Percentiles rank a stretch among this genome's conserved stretches.
phyloP scores from a whole-genome alignment of 371 early-diverging fungal species.

The Mucor piriformis region DNA sequence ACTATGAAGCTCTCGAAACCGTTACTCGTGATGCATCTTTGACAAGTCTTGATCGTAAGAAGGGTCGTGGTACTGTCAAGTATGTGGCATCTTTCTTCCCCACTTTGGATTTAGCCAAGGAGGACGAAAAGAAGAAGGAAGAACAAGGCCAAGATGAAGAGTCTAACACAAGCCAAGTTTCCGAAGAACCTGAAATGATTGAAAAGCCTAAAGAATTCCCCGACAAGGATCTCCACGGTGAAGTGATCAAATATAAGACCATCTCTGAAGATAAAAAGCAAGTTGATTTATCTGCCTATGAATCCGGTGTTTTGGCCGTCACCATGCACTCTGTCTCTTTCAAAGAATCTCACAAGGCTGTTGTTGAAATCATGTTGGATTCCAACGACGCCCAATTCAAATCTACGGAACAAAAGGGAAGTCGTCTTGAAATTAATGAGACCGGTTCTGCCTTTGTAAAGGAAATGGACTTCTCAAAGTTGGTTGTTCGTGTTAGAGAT shows the following conservation, averaged over 20 bases:
- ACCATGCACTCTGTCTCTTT: conserved; percentile 39
- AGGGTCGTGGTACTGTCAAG: conserved; percentile 65
- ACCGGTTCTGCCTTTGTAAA: conserved; percentile 52
- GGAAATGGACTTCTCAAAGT: conserved; percentile 52
- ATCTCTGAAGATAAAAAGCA: conserved; percentile 32
- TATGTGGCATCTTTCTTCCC: conserved; percentile 76
- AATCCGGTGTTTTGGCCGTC: conserved; percentile 51
- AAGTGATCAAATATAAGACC: conserved; percentile 37
- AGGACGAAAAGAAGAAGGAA: conserved; percentile 25
- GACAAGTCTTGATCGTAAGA: conserved; percentile 60
- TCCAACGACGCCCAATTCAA: conserved; percentile 48
- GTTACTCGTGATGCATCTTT: conserved; percentile 56
- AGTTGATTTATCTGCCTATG: conserved; percentile 42
- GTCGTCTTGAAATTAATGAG: conserved; percentile 40
- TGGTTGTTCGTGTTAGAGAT: conserved; percentile 38
- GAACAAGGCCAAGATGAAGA: conserved; percentile 12
- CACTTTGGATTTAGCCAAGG: conserved; percentile 59
- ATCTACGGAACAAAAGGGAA: conserved; percentile 44
- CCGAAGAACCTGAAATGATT: conserved; percentile 35
- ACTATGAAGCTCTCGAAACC: conserved; percentile 44
- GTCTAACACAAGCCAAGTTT: conserved; percentile 19
- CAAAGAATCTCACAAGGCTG: conserved; percentile 23
- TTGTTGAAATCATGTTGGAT: conserved; percentile 45
- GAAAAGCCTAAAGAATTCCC: conserved; percentile 37
- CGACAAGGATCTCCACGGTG: conserved; percentile 51